These are phyloP conservation scores for Calcarisporium arbuscula DNA, from an alignment of 2,329 filamentous ascomycete species.

Conservation along the genomic window DNA sequence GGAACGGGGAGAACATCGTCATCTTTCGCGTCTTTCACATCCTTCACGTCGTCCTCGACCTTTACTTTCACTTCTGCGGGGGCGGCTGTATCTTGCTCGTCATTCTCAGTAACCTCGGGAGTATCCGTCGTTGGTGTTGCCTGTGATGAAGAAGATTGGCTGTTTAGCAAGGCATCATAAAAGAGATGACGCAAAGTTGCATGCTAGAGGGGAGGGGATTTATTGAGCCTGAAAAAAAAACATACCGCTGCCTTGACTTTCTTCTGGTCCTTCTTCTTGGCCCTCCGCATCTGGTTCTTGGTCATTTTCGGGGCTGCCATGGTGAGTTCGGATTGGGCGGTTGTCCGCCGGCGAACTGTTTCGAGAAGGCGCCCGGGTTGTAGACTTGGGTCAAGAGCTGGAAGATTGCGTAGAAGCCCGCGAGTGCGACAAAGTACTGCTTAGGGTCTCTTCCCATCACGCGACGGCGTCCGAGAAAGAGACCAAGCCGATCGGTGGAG, in stretches of 20 bases:
- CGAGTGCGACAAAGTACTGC: conserved; percentile 26
- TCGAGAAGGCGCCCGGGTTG: conserved; percentile 21
- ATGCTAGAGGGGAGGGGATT: too few relatives aligned
- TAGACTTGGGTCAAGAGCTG: conserved; percentile 28
- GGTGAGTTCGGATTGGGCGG: conserved; percentile 23
- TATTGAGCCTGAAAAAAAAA: too few relatives aligned
- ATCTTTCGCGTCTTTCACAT: conserved; percentile 23
- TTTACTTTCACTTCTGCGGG: too few relatives aligned
- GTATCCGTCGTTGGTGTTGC: too few relatives aligned
- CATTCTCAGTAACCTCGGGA: background rate
- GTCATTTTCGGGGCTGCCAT: conserved; percentile 69
- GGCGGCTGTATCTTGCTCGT: background rate
- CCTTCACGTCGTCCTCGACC: conserved; percentile 9
- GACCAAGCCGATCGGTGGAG: conserved; percentile 8
- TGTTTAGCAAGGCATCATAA: too few relatives aligned
- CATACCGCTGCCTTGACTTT: conserved; percentile 52
- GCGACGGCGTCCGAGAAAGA: conserved; percentile 4
- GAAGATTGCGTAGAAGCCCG: conserved; percentile 28
- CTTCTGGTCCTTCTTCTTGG: conserved; percentile 92
- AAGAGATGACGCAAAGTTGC: too few relatives aligned
- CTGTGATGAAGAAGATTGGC: too few relatives aligned
- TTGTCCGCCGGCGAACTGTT: conserved; percentile 18
- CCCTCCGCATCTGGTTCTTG: conserved; percentile 90
- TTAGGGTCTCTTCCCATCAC: conserved; percentile 32
- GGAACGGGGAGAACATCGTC: conserved; percentile 31